Percentiles rank a stretch among this genome's conserved stretches.
phyloP scores from a whole-genome alignment of 371 early-diverging fungal species.

The Apophysomyces sp. region DNA sequence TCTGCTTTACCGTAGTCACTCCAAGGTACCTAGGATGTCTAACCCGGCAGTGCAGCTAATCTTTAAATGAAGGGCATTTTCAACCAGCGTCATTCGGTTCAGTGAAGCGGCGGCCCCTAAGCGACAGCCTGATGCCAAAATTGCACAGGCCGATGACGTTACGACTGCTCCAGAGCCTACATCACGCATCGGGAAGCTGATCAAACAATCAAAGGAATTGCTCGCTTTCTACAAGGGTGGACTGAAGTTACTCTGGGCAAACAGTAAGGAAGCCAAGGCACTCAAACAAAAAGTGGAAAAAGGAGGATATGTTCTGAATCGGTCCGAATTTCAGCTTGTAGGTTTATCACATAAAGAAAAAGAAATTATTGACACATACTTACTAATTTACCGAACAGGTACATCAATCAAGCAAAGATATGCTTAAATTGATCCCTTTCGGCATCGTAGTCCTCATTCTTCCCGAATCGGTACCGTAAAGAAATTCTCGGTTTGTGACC shows the following conservation, averaged over 20 bases:
- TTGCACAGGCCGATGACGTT: background rate
- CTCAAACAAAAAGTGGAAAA: constrained; percentile 31
- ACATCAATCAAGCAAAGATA: constrained; percentile 49
- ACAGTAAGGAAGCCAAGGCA: constrained; percentile 43
- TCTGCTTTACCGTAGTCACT: background rate
- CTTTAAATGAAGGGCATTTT: background rate
- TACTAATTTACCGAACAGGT: constrained; percentile 28
- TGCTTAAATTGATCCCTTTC: constrained; percentile 62
- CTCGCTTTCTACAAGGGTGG: constrained; percentile 60
- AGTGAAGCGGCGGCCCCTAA: background rate
- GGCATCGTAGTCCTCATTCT: constrained; percentile 52
- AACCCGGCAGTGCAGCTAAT: background rate
- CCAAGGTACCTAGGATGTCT: background rate
- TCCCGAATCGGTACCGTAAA: constrained; percentile 51
- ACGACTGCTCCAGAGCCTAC: background rate
- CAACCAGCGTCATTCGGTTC: background rate
- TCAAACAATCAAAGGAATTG: constrained; percentile 43
- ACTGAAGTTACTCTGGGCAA: constrained; percentile 56
- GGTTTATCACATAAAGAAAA: background rate
- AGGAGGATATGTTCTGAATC: constrained; percentile 42
- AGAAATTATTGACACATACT: background rate
- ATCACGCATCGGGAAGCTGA: constrained; percentile 28
- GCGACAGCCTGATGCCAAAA: background rate
- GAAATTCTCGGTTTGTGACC: no score
- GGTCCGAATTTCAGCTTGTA: constrained; percentile 39